Conservation (phyloP, 2,329 filamentous ascomycete genomes). For the Botrytis elliptica region DNA sequence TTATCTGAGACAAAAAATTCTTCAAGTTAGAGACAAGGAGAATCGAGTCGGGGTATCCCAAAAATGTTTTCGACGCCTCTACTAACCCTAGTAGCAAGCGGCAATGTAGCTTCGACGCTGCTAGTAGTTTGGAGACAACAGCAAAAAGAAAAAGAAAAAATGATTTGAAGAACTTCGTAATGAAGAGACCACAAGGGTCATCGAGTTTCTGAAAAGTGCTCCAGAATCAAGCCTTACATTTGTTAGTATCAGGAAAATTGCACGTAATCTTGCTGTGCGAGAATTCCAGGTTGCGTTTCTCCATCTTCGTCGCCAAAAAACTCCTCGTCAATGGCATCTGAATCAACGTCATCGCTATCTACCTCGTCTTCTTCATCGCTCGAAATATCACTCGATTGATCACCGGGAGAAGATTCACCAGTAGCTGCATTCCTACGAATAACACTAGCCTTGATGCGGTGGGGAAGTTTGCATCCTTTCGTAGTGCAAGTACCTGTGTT, state of each 20-base stretch:
- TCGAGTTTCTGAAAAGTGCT: not conserved
- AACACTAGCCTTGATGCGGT: constrained; percentile 82
- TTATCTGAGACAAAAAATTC: not conserved
- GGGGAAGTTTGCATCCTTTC: constrained; percentile 78
- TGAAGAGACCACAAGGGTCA: not conserved
- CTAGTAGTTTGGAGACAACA: not conserved
- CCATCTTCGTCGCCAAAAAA: constrained; percentile 57
- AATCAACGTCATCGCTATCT: constrained; percentile 77
- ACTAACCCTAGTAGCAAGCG: not conserved
- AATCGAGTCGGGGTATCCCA: constrained; percentile 18
- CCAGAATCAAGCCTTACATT: constrained; percentile 6
- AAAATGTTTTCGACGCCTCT: constrained; percentile 8
- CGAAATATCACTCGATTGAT: constrained; percentile 66
- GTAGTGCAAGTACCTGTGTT: constrained; percentile 82
- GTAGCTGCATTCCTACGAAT: constrained; percentile 61
- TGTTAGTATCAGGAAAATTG: constrained; percentile 42
- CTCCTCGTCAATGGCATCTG: constrained; percentile 66
- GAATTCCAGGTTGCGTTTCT: constrained; percentile 53
- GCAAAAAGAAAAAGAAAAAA: not conserved
- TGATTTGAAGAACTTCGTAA: not conserved
- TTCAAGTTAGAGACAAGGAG: constrained; percentile 5
- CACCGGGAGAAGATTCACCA: constrained; percentile 45
- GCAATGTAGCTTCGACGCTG: not conserved
- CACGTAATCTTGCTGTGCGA: constrained; percentile 60
- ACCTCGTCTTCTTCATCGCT: constrained; percentile 68